Evolutionary conservation across 345 rosid genomes (phyloP).

Genomic region (Citrus australasica): DNA sequence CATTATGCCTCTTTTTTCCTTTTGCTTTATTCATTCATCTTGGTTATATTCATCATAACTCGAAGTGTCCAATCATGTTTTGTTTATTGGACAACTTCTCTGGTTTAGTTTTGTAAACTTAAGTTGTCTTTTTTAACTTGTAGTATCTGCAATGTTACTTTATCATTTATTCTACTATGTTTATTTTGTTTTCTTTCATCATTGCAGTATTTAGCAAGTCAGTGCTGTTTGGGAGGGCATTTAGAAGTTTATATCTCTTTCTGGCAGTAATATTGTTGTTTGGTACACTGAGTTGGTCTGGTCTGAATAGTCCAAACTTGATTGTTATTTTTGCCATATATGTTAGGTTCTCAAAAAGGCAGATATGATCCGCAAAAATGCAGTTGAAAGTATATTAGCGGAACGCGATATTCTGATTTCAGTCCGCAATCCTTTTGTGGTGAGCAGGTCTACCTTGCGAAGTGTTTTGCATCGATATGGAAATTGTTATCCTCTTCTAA

Average conservation of each 20-base stretch:
- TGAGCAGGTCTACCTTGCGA: conserved; percentile 56
- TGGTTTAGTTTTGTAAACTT: background rate
- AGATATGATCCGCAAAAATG: conserved; percentile 99
- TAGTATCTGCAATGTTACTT: background rate
- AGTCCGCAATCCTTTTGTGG: conserved; percentile 99
- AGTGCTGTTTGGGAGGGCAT: background rate
- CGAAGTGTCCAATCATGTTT: background rate
- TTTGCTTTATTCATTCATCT: background rate
- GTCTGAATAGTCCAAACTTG: background rate
- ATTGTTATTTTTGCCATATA: conserved; percentile 18
- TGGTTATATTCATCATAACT: background rate
- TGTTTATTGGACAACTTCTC: background rate
- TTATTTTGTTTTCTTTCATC: background rate
- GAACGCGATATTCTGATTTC: conserved; percentile 99
- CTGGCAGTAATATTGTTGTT: background rate
- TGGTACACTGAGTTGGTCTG: background rate
- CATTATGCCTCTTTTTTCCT: background rate
- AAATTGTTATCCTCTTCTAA: conserved; percentile 23
- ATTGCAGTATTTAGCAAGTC: background rate
- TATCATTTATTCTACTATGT: background rate
- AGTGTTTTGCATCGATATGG: conserved; percentile 21
- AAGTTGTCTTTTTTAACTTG: background rate
- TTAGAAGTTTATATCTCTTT: background rate
- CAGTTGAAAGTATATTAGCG: conserved; percentile 98
- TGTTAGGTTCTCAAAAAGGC: conserved; percentile 95